Conservation (phyloP, 2,329 filamentous ascomycete species). For the Calonectria pseudoreteaudii region DNA sequence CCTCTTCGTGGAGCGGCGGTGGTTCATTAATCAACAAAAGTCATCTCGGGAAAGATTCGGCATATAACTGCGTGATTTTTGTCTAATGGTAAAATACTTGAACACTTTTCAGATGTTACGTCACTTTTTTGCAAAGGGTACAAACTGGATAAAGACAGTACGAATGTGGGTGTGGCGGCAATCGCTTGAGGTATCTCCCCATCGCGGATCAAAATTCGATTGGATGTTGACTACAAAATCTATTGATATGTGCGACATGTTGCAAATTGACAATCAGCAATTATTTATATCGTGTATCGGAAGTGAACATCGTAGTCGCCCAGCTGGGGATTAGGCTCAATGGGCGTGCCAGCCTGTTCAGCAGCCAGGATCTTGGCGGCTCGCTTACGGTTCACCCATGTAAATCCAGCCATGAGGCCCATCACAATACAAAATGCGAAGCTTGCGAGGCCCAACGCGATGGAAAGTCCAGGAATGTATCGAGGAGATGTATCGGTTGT, state of each 20-base stretch:
- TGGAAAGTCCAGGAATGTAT: conserved; percentile 42
- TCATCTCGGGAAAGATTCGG: not conserved
- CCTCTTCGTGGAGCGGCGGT: not conserved
- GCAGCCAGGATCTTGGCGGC: conserved; percentile 34
- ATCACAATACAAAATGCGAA: conserved; percentile 40
- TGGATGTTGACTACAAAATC: not conserved
- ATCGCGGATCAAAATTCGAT: not conserved
- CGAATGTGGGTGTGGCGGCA: no score
- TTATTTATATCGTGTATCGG: conserved; percentile 31
- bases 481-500: conserved; percentile 41
- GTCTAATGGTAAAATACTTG: not conserved
- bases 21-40: not conserved
- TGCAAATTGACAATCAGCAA: not conserved
- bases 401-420: conserved; percentile 39
- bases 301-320: conserved; percentile 46
- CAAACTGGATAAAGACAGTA: no score
- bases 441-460: conserved; percentile 42
- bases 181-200: no score
- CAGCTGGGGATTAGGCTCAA: conserved; percentile 37
- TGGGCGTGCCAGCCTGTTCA: conserved; percentile 35
- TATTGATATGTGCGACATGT: no score
- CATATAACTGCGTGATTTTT: no score
- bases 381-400: conserved; percentile 41
- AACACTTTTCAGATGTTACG: not conserved
- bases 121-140: no score